Evolutionary conservation across 495 filamentous ascomycete genomes (phyloP).

Genomic region (Neurospora sp.): DNA sequence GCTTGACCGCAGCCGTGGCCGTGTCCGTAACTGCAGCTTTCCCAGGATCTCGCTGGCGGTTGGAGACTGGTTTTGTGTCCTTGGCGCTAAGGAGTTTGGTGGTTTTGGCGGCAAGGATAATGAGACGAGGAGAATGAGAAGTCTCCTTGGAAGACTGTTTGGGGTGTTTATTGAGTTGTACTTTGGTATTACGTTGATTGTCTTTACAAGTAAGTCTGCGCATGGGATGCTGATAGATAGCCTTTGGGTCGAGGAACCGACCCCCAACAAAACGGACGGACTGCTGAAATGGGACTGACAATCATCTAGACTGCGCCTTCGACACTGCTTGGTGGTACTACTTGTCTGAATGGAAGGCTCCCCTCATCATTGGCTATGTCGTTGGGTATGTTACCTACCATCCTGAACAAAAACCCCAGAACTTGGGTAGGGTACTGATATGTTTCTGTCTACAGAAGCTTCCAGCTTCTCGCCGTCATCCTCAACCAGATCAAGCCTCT

Average conservation of each 20-base stretch:
- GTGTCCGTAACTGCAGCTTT: not conserved
- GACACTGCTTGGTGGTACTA: not conserved
- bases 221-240: not conserved
- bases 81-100: not conserved
- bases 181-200: constrained; percentile 2
- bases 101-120: not conserved
- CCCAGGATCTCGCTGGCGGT: constrained; percentile 5
- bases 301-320: not conserved
- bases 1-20: not conserved
- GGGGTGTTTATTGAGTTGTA: not conserved
- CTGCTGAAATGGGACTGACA: not conserved
- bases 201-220: not conserved
- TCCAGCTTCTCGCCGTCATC: not conserved
- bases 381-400: not conserved
- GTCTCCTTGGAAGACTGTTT: not conserved
- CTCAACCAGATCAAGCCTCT: not conserved
- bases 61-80: constrained; percentile 3
- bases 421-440: not conserved
- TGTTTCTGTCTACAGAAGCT: not conserved
- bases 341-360: not conserved
- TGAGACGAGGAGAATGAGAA: not conserved
- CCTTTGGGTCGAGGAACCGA: not conserved
- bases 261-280: not conserved
- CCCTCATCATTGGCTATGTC: not conserved
- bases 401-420: not conserved